Evolutionary conservation across 768 basidiomycete species (phyloP).

Genomic region (Pholiota conissans): DNA sequence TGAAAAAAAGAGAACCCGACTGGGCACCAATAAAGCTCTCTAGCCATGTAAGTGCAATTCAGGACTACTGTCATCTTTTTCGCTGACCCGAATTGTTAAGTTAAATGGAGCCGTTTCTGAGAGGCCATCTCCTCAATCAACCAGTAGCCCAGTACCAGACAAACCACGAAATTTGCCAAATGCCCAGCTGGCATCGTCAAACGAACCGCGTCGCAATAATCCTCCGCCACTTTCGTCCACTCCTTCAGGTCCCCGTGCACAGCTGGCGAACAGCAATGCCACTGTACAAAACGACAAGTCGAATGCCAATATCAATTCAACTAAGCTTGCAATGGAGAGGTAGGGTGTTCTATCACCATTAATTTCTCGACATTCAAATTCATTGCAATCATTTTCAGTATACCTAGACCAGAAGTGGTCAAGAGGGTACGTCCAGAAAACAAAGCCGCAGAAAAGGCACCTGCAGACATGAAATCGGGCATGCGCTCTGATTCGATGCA

Average conservation of each 20-base stretch:
- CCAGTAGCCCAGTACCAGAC: slow-evolving; percentile 29
- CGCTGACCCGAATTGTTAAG: slow-evolving; percentile 14
- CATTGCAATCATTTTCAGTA: slow-evolving; percentile 36
- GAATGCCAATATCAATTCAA: slow-evolving; percentile 31
- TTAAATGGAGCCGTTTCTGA: slow-evolving; percentile 31
- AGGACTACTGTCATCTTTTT: background rate
- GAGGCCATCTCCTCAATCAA: slow-evolving; percentile 26
- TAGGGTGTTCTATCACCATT: slow-evolving; percentile 25
- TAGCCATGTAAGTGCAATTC: slow-evolving; percentile 22
- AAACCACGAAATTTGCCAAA: slow-evolving; percentile 33
- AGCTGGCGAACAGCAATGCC: slow-evolving; percentile 30
- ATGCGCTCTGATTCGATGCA: slow-evolving; percentile 16
- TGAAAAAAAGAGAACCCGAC: slow-evolving; percentile 70
- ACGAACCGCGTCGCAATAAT: slow-evolving; percentile 38
- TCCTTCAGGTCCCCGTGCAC: slow-evolving; percentile 62
- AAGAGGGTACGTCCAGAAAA: slow-evolving; percentile 52
- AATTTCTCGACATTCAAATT: background rate
- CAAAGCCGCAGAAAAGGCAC: slow-evolving; percentile 34
- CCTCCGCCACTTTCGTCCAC: slow-evolving; percentile 34
- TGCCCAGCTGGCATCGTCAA: slow-evolving; percentile 27
- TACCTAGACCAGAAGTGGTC: slow-evolving; percentile 80
- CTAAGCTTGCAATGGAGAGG: slow-evolving; percentile 71
- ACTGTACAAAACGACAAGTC: slow-evolving; percentile 13
- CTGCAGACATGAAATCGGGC: slow-evolving; percentile 11
- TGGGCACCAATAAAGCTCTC: slow-evolving; percentile 41